phyloP scores from a whole-genome alignment of 371 early-diverging fungal genomes.

The Zychaea mexicana region DNA sequence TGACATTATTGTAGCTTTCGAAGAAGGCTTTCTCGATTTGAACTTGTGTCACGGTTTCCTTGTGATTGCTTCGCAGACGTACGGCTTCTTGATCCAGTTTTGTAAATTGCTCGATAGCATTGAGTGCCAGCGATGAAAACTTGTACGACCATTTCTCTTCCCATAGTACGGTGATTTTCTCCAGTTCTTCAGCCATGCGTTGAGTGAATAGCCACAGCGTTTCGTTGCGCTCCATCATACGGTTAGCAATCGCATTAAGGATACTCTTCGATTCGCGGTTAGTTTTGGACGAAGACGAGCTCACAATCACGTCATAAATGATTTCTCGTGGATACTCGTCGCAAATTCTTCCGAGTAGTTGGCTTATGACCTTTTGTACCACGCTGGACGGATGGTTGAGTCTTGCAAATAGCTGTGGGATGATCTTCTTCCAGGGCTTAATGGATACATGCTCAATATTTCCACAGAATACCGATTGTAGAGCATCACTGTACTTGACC shows the following conservation, averaged over 20 bases:
- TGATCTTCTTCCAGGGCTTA: constrained; percentile 71
- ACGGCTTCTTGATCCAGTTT: constrained; percentile 57
- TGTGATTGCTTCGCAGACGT: constrained; percentile 48
- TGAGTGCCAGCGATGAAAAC: constrained; percentile 67
- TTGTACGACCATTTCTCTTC: constrained; percentile 82
- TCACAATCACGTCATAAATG: constrained; percentile 74
- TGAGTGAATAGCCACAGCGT: constrained; percentile 61
- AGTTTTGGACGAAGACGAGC: constrained; percentile 54
- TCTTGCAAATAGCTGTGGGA: constrained; percentile 81
- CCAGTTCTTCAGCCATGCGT: constrained; percentile 67
- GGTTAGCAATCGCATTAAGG: constrained; percentile 44
- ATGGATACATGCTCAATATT: constrained; percentile 50
- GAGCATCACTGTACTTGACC: constrained; percentile 62
- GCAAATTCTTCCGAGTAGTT: constrained; percentile 62
- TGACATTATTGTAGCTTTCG: constrained; percentile 56
- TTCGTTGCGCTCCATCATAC: constrained; percentile 44
- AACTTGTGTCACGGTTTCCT: constrained; percentile 29
- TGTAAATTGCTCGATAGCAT: constrained; percentile 56
- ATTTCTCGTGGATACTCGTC: constrained; percentile 64
- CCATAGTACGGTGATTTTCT: constrained; percentile 78
- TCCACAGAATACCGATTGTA: constrained; percentile 41
- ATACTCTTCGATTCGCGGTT: constrained; percentile 43
- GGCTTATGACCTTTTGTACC: constrained; percentile 54
- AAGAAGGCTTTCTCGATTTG: constrained; percentile 52
- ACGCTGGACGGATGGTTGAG: constrained; percentile 66